Conservation (phyloP, 192 early-diverging fungal species). For the Lobosporangium transversale region DNA sequence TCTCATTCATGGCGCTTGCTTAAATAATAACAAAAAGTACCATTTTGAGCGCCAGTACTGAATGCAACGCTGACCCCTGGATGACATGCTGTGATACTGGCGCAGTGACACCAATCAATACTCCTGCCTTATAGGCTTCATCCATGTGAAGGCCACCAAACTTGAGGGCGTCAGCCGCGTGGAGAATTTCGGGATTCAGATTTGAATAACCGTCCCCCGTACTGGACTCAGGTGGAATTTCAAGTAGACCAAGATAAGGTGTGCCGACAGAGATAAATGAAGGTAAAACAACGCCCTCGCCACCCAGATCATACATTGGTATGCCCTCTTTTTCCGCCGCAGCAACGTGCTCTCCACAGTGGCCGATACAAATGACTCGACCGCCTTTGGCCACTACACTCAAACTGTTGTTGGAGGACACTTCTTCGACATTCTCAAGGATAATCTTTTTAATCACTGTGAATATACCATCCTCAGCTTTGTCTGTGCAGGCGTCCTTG, state of each 20-base stretch:
- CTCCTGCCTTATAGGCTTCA: slow-evolving; percentile 68
- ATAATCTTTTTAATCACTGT: slow-evolving; percentile 53
- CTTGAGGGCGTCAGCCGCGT: slow-evolving; percentile 74
- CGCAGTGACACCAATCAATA: slow-evolving; percentile 67
- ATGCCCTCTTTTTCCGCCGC: slow-evolving; percentile 13
- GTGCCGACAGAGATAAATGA: slow-evolving; percentile 61
- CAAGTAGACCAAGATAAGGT: slow-evolving; percentile 68
- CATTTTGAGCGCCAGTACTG: slow-evolving; percentile 65
- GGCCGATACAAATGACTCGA: slow-evolving; percentile 60
- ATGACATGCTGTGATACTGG: slow-evolving; percentile 63
- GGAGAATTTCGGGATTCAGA: slow-evolving; percentile 38
- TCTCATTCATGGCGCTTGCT: too few relatives aligned
- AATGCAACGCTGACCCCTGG: slow-evolving; percentile 74
- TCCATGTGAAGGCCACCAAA: slow-evolving; percentile 65
- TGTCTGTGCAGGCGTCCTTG: slow-evolving; percentile 20
- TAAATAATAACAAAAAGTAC: too few relatives aligned
- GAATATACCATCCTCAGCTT: slow-evolving; percentile 36
- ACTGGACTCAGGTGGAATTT: slow-evolving; percentile 68
- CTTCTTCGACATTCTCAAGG: slow-evolving; percentile 38
- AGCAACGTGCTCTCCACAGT: slow-evolving; percentile 28
- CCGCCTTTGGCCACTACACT: slow-evolving; percentile 66
- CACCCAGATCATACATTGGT: slow-evolving; percentile 42
- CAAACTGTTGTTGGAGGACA: slow-evolving; percentile 42
- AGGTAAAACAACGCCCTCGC: slow-evolving; percentile 49
- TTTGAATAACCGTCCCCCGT: slow-evolving; percentile 67